Percentiles rank a stretch among this genome's conserved stretches.
These are phyloP conservation scores for Globisporangium perplexum DNA, from an alignment of 352 stramenopile species.

Conservation along the genomic window DNA sequence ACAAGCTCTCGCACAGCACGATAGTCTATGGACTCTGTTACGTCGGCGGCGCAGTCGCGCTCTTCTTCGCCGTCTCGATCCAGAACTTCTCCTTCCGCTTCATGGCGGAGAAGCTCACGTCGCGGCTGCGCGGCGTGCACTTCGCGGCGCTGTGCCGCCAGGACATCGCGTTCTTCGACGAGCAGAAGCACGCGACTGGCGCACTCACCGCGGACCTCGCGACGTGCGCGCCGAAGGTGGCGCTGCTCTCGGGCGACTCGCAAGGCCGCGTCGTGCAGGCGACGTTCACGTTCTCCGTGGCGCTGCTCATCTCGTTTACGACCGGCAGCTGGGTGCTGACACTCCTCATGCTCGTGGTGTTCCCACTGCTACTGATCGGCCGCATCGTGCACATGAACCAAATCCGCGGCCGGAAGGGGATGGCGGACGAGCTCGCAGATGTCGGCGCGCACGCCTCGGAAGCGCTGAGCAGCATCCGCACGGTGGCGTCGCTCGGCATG, in stretches of 20 bases:
- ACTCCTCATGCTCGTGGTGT: constrained; percentile 12
- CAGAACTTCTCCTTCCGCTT: constrained; percentile 39
- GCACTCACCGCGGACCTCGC: constrained; percentile 46
- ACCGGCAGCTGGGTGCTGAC: constrained; percentile 13
- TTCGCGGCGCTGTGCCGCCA: constrained; percentile 41
- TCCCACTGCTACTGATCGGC: constrained; percentile 15
- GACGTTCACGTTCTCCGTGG: constrained; percentile 25
- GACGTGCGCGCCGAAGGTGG: constrained; percentile 35
- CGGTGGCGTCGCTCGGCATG: constrained; percentile 30
- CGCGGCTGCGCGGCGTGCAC: constrained; percentile 33
- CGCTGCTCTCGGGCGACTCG: constrained; percentile 26
- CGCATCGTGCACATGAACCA: constrained; percentile 21
- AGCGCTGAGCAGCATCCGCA: constrained; percentile 36
- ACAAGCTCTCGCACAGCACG: constrained; percentile 18
- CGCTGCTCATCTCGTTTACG: constrained; percentile 6
- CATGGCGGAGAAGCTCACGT: constrained; percentile 40
- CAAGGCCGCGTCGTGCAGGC: constrained; percentile 44
- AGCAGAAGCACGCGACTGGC: constrained; percentile 34
- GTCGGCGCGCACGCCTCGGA: constrained; percentile 35
- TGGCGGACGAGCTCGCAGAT: constrained; percentile 21
- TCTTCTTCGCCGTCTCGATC: constrained; percentile 20
- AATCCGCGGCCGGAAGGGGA: constrained; percentile 9
- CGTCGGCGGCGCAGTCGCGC: constrained; percentile 18
- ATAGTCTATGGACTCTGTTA: constrained; percentile 23
- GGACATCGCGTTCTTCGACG: constrained; percentile 68